A percentile compares a stretch with the other conserved stretches of the same genome.
These are phyloP conservation scores for Monosporozyma solicola DNA, from an alignment of 805 yeast species.

Conservation along the genomic window DNA sequence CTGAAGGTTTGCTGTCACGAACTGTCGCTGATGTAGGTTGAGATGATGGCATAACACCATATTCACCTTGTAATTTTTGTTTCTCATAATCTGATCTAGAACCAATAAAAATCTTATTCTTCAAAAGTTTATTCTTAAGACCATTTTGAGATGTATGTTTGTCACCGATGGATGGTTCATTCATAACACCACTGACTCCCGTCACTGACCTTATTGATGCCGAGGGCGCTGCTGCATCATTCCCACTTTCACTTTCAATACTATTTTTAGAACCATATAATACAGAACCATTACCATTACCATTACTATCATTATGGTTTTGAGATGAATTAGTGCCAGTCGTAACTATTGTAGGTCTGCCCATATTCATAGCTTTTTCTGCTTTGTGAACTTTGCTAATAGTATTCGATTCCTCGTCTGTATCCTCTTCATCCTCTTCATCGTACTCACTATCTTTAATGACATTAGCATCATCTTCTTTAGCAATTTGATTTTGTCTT, in stretches of 20 bases:
- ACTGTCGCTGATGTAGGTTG: neutral
- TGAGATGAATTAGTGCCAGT: neutral
- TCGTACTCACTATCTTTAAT: neutral
- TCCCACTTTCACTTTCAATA: neutral
- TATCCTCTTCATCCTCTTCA: neutral
- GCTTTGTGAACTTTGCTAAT: neutral
- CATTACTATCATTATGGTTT: neutral
- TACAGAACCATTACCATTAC: neutral
- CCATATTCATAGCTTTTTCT: conserved; percentile 1
- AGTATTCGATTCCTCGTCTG: neutral
- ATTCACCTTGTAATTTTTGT: neutral
- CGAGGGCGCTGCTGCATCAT: conserved; percentile 6
- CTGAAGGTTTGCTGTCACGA: neutral
- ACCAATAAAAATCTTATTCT: conserved; percentile 2
- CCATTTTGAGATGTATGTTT: neutral
- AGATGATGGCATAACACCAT: neutral
- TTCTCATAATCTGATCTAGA: neutral
- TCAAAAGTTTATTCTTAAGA: neutral
- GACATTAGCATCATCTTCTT: neutral
- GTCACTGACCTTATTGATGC: conserved; percentile 18
- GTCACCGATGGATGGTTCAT: neutral
- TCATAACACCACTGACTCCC: conserved; percentile 13
- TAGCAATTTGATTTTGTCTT: neutral
- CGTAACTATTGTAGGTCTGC: conserved; percentile 2
- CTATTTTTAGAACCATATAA: neutral